Conservation (phyloP, 257 asterid genomes). For the Lycium barbarum region DNA sequence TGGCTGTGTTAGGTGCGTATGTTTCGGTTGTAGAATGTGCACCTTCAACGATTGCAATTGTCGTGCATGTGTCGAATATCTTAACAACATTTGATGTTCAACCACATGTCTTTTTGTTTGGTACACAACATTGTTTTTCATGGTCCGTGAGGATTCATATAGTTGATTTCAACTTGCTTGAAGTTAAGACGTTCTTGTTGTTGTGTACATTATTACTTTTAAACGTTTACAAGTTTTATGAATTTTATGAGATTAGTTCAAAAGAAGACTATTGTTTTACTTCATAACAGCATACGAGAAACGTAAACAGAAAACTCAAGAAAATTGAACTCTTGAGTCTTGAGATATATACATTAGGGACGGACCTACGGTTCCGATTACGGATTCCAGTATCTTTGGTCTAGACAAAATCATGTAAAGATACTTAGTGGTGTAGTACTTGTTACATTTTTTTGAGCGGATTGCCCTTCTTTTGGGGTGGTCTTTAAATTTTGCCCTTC, state of each 20-base stretch:
- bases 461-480: no score
- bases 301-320: neutral
- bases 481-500: no score
- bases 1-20: constrained; percentile 52
- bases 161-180: neutral
- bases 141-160: neutral
- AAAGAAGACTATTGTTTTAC: no score
- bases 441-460: no score
- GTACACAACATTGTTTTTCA: neutral
- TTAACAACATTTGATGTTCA: constrained; percentile 18
- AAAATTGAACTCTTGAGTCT: neutral
- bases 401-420: no score
- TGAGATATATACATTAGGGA: no score
- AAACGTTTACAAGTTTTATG: neutral
- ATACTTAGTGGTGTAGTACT: no score
- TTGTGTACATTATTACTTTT: neutral
- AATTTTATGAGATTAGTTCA: neutral
- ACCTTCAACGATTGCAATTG: constrained; percentile 51
- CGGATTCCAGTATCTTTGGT: no score
- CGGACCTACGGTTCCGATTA: no score
- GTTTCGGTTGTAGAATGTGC: constrained; percentile 52
- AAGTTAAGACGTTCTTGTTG: neutral
- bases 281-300: neutral
- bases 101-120: neutral
- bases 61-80: constrained; percentile 41